Evolutionary conservation across 2,329 filamentous ascomycete genomes (phyloP).

Genomic region (Exserohilum rostratum): DNA sequence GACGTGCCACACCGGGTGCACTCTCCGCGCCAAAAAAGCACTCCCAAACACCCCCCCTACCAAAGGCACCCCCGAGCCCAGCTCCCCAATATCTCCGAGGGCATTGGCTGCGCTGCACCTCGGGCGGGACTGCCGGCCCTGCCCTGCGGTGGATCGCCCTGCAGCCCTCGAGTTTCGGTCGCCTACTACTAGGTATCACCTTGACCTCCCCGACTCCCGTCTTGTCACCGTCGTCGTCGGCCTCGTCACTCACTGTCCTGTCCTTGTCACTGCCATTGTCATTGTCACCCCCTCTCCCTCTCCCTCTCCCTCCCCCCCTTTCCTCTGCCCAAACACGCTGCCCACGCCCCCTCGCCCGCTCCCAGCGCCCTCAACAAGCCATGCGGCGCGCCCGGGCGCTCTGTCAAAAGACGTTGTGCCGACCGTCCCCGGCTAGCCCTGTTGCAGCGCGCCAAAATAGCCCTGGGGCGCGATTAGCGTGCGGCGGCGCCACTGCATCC

Average conservation of each 20-base stretch:
- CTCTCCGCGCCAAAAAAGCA: slow-evolving; percentile 1
- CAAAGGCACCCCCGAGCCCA: not conserved
- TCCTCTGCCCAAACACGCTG: too few relatives aligned
- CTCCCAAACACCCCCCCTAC: not conserved
- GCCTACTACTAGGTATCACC: not conserved
- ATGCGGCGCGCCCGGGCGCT: not conserved
- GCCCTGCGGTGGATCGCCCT: not conserved
- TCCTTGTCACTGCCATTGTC: not conserved
- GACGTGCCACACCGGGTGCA: slow-evolving; percentile 6
- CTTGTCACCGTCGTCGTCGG: not conserved
- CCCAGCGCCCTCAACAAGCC: too few relatives aligned
- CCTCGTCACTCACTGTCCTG: not conserved
- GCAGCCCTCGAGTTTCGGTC: not conserved
- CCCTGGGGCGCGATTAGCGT: slow-evolving; percentile 16
- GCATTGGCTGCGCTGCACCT: not conserved
- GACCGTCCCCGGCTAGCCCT: slow-evolving; percentile 12
- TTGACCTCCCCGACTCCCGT: not conserved
- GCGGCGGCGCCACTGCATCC: slow-evolving; percentile 28
- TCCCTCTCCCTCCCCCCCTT: too few relatives aligned
- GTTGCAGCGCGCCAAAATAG: slow-evolving; percentile 25
- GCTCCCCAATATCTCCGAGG: not conserved
- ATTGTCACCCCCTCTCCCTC: too few relatives aligned
- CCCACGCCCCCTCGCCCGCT: too few relatives aligned
- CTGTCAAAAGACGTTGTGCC: slow-evolving; percentile 17
- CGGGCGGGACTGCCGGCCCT: not conserved